phyloP scores from a whole-genome alignment of 805 yeast species.

The Millerozyma miso region DNA sequence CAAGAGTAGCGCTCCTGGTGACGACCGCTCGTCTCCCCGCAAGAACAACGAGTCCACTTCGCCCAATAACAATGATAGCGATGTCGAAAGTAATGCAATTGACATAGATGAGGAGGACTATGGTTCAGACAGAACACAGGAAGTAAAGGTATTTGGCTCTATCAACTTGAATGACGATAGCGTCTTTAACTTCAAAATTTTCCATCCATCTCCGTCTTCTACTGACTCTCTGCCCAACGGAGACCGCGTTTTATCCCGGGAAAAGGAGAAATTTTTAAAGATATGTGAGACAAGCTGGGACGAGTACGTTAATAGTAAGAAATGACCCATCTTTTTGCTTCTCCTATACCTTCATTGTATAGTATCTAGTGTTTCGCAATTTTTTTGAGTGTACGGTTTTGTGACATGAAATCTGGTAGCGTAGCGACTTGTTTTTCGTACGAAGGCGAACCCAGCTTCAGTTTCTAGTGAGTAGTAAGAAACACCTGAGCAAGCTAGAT shows the following conservation, averaged over 20 bases:
- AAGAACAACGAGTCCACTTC: conserved; percentile 12
- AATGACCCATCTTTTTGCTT: neutral
- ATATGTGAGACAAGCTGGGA: conserved; percentile 45
- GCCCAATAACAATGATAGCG: conserved; percentile 24
- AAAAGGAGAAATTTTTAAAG: conserved; percentile 37
- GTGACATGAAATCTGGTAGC: neutral
- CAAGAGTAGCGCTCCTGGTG: neutral
- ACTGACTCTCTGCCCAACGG: neutral
- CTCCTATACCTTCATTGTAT: neutral
- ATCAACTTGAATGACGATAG: conserved; percentile 34
- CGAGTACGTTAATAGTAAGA: conserved; percentile 21
- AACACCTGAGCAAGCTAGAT: neutral
- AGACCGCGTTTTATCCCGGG: conserved; percentile 13
- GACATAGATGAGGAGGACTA: conserved; percentile 2
- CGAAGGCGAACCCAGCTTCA: neutral
- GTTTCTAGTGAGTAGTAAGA: neutral
- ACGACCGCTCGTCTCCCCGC: conserved; percentile 1
- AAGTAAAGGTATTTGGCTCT: conserved; percentile 30
- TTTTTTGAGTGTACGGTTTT: neutral
- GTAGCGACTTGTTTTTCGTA: neutral
- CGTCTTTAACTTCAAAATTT: conserved; percentile 31
- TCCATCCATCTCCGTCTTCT: conserved; percentile 8
- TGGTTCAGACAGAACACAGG: neutral
- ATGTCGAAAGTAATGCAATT: conserved; percentile 6
- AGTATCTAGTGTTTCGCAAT: neutral